A percentile compares a stretch with the other conserved stretches of the same genome.
phyloP scores from a whole-genome alignment of 371 early-diverging fungal genomes.

The Encephalitozoon intestinalis region DNA sequence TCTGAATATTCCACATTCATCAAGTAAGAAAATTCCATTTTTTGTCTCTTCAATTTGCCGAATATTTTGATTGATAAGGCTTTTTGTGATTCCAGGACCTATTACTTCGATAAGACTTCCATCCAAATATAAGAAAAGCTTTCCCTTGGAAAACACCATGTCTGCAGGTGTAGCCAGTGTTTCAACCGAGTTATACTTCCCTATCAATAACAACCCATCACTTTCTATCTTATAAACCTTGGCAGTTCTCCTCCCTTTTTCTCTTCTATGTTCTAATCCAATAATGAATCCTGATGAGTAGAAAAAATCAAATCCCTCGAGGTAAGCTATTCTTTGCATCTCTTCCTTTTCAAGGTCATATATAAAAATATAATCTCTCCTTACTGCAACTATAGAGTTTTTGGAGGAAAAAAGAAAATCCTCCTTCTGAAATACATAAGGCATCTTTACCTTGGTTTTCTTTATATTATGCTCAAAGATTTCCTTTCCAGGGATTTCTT shows the following conservation, averaged over 20 bases:
- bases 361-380: background rate
- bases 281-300: background rate
- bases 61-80: background rate
- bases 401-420: background rate
- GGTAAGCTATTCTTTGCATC: background rate
- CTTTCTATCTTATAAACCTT: background rate
- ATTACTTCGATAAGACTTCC: background rate
- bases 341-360: background rate
- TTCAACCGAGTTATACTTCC: background rate
- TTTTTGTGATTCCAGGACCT: background rate
- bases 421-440: background rate
- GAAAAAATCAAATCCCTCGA: background rate
- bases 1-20: background rate
- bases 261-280: background rate
- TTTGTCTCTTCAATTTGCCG: constrained; percentile 2
- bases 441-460: background rate
- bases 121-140: background rate
- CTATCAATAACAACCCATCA: background rate
- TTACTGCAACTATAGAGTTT: background rate
- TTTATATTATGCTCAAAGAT: background rate
- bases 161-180: background rate
- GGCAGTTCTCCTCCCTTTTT: background rate
- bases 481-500: background rate
- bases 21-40: background rate
- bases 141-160: background rate